Evolutionary conservation across 352 stramenopile genomes (phyloP), one percentile per base, ranked within the genome.

Genomic region (Thraustotheca clavata): DNA sequence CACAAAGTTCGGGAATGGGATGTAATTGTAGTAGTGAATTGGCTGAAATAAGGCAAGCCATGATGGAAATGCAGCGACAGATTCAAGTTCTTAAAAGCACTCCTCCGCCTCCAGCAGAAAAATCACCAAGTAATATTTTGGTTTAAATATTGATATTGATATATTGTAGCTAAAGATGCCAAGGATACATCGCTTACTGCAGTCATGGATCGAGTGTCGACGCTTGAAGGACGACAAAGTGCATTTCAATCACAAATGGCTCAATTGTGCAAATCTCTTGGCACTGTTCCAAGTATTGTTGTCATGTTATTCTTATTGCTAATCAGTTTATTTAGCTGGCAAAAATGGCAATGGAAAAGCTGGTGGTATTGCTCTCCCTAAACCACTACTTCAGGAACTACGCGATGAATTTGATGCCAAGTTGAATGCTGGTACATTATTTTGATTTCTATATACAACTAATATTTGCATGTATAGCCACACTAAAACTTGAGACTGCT

Each of bases 241-340:
- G 79, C 81, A 29, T 91, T 91, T 67, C 81, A 91, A 75, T 91
- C 81, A 33, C 81, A 91, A 61, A 34, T 91, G 20, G 81, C 81
- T 34, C 81, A 91, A 67, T 86, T 91, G 60, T 79, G 78, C 5
- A 88, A 89, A 35, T 75, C 87, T 1, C 60, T 91, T 2, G 76
- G 76, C 18, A 79, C 89, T 8, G 76, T 83, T 0, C 73, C 76
- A 34, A 80, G 83, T 27, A 89, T 87, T 73, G 86, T 65, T 82
- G 69, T 63, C 77, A 76, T 14, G 71, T 86, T 26, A 8, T 1
- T 16, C 52, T 29, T 27, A 12, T 24, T 39, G 38, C 4, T 39
- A 2, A 54, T 22, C 26, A 34, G 20, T 20, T 34, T 24, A 40
- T 3, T 29, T 65, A 65, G 57, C 57, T 29, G 57, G 57, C 22